phyloP scores from a whole-genome alignment of 164 flowering plant species.

The Echeveria elegans region DNA sequence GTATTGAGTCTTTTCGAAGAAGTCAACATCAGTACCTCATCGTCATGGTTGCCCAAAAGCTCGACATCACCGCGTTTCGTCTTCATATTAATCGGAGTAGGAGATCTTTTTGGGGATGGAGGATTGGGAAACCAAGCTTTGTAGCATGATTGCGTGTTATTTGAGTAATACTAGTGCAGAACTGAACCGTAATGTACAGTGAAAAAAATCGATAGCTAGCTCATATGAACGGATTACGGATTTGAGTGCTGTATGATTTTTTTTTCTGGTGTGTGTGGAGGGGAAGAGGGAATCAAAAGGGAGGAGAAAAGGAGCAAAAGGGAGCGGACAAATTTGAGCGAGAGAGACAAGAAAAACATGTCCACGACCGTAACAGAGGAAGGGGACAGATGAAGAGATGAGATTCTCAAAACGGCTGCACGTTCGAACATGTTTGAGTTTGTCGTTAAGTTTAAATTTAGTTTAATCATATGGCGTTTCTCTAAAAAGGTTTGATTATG shows the following conservation, averaged over 20 bases:
- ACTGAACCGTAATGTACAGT: conserved; percentile 3
- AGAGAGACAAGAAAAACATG: conserved; percentile 3
- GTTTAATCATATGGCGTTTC: neutral
- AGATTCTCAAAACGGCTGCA: conserved; percentile 3
- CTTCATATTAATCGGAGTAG: neutral
- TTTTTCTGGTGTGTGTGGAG: neutral
- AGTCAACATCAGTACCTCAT: neutral
- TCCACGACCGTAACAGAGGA: neutral
- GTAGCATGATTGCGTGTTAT: conserved; percentile 8
- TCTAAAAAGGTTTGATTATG: too few relatives aligned
- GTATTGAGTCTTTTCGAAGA: neutral
- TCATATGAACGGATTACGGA: neutral
- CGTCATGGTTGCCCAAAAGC: neutral
- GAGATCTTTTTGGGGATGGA: neutral
- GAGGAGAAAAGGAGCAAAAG: neutral
- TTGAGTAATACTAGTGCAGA: neutral
- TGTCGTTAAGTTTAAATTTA: too few relatives aligned
- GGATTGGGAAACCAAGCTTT: conserved; percentile 8
- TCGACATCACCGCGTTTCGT: conserved; percentile 14
- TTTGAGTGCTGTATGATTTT: neutral
- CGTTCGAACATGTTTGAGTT: neutral
- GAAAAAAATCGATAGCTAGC: neutral
- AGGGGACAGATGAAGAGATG: neutral
- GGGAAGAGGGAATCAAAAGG: conserved; percentile 5
- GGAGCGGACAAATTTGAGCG: neutral